Evolutionary conservation across 2,329 filamentous ascomycete genomes (phyloP).

Genomic region (Thielaviopsis ethacetica): DNA sequence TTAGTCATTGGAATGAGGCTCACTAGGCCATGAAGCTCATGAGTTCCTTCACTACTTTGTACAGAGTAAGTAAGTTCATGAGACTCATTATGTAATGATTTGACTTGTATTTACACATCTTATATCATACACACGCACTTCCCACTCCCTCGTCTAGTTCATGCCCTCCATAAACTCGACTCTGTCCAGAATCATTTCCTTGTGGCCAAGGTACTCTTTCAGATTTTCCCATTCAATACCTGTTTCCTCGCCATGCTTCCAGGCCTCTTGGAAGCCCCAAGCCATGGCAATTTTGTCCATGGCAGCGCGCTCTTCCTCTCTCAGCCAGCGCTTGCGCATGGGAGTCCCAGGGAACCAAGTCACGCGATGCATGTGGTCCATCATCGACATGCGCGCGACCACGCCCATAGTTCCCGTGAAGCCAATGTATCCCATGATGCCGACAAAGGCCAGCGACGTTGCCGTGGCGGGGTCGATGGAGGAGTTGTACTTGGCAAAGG

Average conservation of each 20-base stretch:
- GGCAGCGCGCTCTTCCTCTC: slow-evolving; percentile 78
- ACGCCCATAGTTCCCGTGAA: slow-evolving; percentile 70
- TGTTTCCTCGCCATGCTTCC: slow-evolving; percentile 74
- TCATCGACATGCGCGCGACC: slow-evolving; percentile 69
- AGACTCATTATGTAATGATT: no score
- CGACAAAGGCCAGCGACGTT: slow-evolving; percentile 62
- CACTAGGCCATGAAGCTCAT: no score
- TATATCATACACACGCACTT: background rate
- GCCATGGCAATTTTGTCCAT: slow-evolving; percentile 72
- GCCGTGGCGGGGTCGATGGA: slow-evolving; percentile 64
- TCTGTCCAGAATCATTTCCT: slow-evolving; percentile 80
- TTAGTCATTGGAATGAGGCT: no score
- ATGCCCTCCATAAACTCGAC: slow-evolving; percentile 88
- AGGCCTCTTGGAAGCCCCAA: slow-evolving; percentile 78
- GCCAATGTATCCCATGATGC: slow-evolving; percentile 67
- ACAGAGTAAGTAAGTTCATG: no score
- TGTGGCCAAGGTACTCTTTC: slow-evolving; percentile 64
- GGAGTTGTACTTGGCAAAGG: slow-evolving; percentile 45
- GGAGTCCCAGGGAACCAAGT: slow-evolving; percentile 77
- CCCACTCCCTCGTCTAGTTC: slow-evolving; percentile 23
- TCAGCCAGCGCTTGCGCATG: slow-evolving; percentile 65
- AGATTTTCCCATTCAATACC: slow-evolving; percentile 79
- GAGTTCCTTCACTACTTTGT: no score
- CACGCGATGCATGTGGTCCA: slow-evolving; percentile 89
- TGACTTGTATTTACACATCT: no score